Evolutionary conservation across 2,329 filamentous ascomycete species (phyloP), one percentile per base, ranked within the genome.

Genomic region (Aspergillus sp.): DNA sequence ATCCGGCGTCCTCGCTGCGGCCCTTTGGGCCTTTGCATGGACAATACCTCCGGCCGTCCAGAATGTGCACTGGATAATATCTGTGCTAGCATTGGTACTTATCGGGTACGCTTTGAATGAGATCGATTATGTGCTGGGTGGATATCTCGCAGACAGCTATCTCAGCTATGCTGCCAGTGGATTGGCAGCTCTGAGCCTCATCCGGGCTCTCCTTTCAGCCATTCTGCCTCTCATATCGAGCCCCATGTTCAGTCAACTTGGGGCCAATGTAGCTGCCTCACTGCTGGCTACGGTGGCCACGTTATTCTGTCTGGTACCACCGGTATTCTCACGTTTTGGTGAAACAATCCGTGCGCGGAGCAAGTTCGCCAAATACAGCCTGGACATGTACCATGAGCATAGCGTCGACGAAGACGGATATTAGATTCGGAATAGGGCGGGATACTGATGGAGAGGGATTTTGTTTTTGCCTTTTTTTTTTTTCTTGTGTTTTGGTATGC

Each of bases 91-190:
- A 0, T 67, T 82, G 3, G 64, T 78, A 0, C 64, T 76, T 4
- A 69, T 81, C 25, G 80, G 80, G 3, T 82, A 77, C 62, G 75
- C 76, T 0, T 64, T 76, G 19, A 81, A 80, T 43, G 80, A 82
- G 52, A 75, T 80, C 49, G 74, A 74, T 41, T 72, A 66, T 35
- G 67, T 73, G 6, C 62, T 80, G 3, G 66, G 70, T 1, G 76
- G 76, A 1, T 80, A 80, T 51, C 66, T 79, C 4, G 71, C 76
- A 0, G 78, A 80, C 60, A 74, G 73, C 43, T 80, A 79, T 51
- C 67, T 73, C 6, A 71, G 70, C n/a, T 78, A 76, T 52, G 73
- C 77, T 7, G 73, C 76, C 4, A 78, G 75, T 21, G 78, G 74
- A 0, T 75, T 77, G 41, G 76, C 77, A 1, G 71, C 76, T 0